Evolutionary conservation across 805 yeast genomes (phyloP), one percentile per base, ranked within the genome.

Genomic region (Helenozyma rhizophorensis): DNA sequence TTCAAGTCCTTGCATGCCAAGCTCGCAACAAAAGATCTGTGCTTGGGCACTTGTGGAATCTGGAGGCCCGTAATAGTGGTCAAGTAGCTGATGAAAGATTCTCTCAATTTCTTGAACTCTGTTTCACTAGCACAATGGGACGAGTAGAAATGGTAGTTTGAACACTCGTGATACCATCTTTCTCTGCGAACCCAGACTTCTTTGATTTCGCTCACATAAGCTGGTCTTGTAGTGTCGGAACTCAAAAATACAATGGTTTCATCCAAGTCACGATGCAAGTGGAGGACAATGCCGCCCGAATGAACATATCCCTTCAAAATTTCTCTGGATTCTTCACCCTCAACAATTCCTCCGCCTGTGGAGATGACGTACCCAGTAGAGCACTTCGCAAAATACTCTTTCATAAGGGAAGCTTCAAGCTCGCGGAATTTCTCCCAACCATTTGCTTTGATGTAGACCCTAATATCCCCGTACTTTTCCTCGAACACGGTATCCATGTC

Each of bases 311-410:
- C 54, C 46, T 78, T 71, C 55, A 93, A 67, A 6, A 76, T 44
- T 9, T 68, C 68, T 48, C 97, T 74, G 4, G 94, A 78, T n/a
- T 58, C 72, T 6, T 69, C 69, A 24, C 72, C 72, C 60, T 90
- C 97, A 17, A 93, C 95, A 39, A 93, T 70, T 8, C 99, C 99
- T 27, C 99, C 99, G 21, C 99, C 99, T 30, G 96, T 85, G 0
- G 97, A 85, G 34, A 90, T 72, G 14, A 90, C 83, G 48, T 78
- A 68, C 4, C 82, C 82, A 13, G 48, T 50, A 5, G 60, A 35
- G 40, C 57, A 53, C 19, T 65, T 56, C 3, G 54, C 42, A 13
- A 83, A 42, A 19, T 70, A 64, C 28, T 75, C 73, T 30, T 69
- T 58, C 41, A 84, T 73, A 26, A 83, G 61, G 25, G 60, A 62